A percentile compares a stretch with the other conserved stretches of the same genome.
These are phyloP conservation scores for Terana coerulea DNA, from an alignment of 768 basidiomycete genomes.

Conservation along the genomic window DNA sequence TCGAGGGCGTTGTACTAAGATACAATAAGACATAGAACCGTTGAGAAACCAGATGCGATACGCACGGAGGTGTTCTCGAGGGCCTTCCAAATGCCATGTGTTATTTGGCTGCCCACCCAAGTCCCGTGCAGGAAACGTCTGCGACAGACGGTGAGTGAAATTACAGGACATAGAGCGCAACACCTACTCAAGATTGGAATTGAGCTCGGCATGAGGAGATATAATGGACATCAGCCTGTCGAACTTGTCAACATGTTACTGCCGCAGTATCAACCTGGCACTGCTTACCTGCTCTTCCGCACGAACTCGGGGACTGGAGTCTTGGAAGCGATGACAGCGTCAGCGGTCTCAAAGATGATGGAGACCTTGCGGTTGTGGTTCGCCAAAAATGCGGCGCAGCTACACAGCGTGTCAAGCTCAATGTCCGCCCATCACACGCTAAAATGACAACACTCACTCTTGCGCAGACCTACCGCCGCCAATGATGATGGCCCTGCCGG, in stretches of 20 bases:
- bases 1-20: conserved; percentile 28
- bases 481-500: conserved; percentile 43
- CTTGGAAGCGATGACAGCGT: conserved; percentile 45
- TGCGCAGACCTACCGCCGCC: conserved; percentile 66
- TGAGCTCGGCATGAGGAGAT: conserved; percentile 46
- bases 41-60: background rate
- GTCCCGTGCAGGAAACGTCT: conserved; percentile 61
- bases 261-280: background rate
- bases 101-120: conserved; percentile 49
- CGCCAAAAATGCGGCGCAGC: conserved; percentile 47
- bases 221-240: conserved; percentile 45
- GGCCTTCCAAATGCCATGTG: conserved; percentile 43
- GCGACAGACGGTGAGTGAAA: no score
- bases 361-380: conserved; percentile 43
- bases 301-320: conserved; percentile 49
- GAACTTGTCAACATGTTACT: background rate
- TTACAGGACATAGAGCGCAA: no score
- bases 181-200: conserved; percentile 50
- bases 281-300: conserved; percentile 52
- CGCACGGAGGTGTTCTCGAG: conserved; percentile 23
- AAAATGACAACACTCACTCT: conserved; percentile 35
- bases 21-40: background rate
- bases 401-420: conserved; percentile 22
- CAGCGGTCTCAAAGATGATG: conserved; percentile 48
- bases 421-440: background rate